Evolutionary conservation across 345 rosid genomes (phyloP).

Genomic region (Brassica nigra): DNA sequence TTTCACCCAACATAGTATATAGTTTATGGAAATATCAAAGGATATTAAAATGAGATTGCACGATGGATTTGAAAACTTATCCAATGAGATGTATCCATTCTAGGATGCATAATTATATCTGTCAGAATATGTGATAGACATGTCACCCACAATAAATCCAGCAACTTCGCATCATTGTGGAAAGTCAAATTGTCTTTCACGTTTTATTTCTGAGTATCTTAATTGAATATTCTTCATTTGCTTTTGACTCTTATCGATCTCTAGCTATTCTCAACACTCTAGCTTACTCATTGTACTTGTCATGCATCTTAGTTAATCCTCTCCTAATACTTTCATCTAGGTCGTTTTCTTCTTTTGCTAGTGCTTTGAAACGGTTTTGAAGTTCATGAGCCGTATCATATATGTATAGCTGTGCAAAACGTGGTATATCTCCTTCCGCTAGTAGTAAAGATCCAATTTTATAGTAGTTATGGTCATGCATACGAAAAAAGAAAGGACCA

Average conservation of each 20-base stretch:
- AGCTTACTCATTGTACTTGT: not conserved
- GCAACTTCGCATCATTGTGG: not conserved
- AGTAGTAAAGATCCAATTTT: constrained; percentile 16
- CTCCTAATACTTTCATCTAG: not conserved
- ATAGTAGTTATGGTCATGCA: constrained; percentile 7
- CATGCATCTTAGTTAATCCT: not conserved
- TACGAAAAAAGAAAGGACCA: constrained; percentile 14
- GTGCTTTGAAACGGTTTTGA: constrained; percentile 14
- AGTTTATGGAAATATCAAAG: not conserved
- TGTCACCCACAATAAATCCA: not conserved
- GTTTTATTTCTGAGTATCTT: not conserved
- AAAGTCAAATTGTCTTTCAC: not conserved
- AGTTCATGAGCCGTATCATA: constrained; percentile 15
- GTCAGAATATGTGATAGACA: not conserved
- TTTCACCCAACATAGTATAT: too few species aligned
- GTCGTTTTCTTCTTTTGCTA: not conserved
- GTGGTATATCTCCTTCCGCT: not conserved
- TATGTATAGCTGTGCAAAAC: not conserved
- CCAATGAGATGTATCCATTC: not conserved
- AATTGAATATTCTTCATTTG: constrained; percentile 5
- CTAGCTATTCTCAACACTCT: not conserved
- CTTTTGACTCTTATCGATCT: not conserved
- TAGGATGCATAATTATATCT: not conserved
- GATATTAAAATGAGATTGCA: not conserved
- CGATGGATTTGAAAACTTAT: not conserved